These are phyloP conservation scores for Cucurbita pepo DNA, from an alignment of 306 rosid genomes.

Conservation along the genomic window DNA sequence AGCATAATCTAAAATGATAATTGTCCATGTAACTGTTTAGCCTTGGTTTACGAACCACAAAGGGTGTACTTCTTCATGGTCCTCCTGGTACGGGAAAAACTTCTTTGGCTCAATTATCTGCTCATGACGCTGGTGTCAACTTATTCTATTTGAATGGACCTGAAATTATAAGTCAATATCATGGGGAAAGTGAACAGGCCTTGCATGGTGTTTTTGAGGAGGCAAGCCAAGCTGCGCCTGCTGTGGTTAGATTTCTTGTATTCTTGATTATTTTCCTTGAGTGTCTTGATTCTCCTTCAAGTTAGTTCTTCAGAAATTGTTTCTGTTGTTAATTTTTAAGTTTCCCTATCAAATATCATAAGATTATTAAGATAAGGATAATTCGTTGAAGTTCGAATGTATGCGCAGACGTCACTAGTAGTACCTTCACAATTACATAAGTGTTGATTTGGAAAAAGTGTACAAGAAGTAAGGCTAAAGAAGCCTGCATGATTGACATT, in stretches of 20 bases:
- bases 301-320: not conserved
- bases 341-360: not conserved
- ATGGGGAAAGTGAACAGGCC: constrained; percentile 82
- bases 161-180: constrained; percentile 56
- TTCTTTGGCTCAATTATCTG: constrained; percentile 59
- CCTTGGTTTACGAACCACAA: constrained; percentile 59
- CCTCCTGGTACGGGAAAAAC: constrained; percentile 98
- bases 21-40: constrained; percentile 23
- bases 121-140: constrained; percentile 55
- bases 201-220: constrained; percentile 46
- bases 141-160: constrained; percentile 67
- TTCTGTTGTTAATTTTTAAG: not conserved
- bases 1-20: not conserved
- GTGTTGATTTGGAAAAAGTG: not conserved
- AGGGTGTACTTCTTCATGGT: constrained; percentile 91
- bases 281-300: not conserved
- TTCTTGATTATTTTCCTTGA: not conserved
- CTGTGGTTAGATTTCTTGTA: constrained; percentile 62
- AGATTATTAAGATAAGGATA: not conserved
- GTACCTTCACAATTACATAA: not conserved
- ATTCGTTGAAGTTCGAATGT: not conserved
- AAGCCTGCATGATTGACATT: not conserved
- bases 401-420: not conserved
- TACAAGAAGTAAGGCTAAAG: not conserved
- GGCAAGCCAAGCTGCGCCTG: constrained; percentile 69